phyloP scores from a whole-genome alignment of 2,329 filamentous ascomycete species.

The Aspergillus udagawae region DNA sequence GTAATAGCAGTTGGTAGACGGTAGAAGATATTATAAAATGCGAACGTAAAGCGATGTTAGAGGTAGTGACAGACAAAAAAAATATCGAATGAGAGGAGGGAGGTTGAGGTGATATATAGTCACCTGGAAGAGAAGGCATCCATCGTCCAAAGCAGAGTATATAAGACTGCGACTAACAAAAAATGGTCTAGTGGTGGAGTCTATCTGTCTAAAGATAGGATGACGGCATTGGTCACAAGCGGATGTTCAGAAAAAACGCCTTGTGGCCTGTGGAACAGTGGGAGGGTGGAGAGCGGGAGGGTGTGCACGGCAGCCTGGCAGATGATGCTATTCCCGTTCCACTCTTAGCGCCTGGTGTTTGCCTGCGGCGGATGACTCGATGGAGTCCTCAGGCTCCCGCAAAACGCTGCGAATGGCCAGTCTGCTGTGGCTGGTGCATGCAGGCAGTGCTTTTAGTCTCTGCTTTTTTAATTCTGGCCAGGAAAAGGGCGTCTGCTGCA shows the following conservation, averaged over 20 bases:
- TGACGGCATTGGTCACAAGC: slow-evolving; percentile 19
- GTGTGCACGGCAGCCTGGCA: slow-evolving; percentile 3
- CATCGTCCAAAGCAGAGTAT: slow-evolving; percentile 3
- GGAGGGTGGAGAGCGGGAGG: neutral
- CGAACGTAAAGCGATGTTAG: neutral
- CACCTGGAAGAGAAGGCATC: slow-evolving; percentile 9
- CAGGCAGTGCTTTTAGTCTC: slow-evolving; percentile 10
- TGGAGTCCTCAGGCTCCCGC: slow-evolving; percentile 4
- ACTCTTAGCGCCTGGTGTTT: neutral
- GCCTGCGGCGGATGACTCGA: slow-evolving; percentile 8
- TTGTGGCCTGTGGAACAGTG: neutral
- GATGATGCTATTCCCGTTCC: slow-evolving; percentile 3
- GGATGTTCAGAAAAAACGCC: neutral
- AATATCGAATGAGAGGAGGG: neutral
- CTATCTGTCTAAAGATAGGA: slow-evolving; percentile 3
- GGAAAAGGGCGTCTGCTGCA: slow-evolving; percentile 4
- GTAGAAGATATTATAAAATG: neutral
- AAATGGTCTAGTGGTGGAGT: neutral
- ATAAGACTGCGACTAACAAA: neutral
- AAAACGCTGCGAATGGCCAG: neutral
- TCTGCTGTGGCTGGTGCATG: slow-evolving; percentile 5
- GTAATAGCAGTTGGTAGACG: neutral
- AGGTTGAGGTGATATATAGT: slow-evolving; percentile 4
- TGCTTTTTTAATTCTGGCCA: neutral
- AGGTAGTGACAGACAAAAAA: neutral